Conservation (phyloP, 2,329 filamentous ascomycete species). For the Leptographium radiaticola region DNA sequence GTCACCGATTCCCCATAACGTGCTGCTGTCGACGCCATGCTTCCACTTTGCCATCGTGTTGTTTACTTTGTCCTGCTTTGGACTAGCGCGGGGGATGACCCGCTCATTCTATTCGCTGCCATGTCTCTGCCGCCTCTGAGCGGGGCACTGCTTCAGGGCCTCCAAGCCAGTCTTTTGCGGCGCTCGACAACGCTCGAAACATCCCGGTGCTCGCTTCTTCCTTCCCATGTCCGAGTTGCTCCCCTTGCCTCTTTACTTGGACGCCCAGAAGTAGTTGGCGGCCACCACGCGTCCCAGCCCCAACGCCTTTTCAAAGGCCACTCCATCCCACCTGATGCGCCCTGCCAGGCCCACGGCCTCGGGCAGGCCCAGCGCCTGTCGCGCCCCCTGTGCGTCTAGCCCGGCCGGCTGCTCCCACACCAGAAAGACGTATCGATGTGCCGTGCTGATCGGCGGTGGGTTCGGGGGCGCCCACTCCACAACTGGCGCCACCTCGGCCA, state of each 20-base stretch:
- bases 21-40: background rate
- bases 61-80: conserved; percentile 9
- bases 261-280: conserved; percentile 13
- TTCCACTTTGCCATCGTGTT: background rate
- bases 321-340: conserved; percentile 30
- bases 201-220: background rate
- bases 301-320: conserved; percentile 21
- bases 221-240: background rate
- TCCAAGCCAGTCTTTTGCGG: no score
- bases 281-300: conserved; percentile 13
- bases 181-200: no score
- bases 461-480: conserved; percentile 5
- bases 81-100: background rate
- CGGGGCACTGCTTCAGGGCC: background rate
- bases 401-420: conserved; percentile 10
- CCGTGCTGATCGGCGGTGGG: conserved; percentile 6
- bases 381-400: conserved; percentile 8
- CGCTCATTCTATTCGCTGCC: background rate
- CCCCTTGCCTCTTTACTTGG: background rate
- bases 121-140: background rate
- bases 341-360: conserved; percentile 20
- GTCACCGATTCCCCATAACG: background rate
- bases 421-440: conserved; percentile 11
- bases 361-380: conserved; percentile 20
- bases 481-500: background rate